phyloP scores from a whole-genome alignment of 2,329 filamentous ascomycete species.

The Xylariaceae sp. region DNA sequence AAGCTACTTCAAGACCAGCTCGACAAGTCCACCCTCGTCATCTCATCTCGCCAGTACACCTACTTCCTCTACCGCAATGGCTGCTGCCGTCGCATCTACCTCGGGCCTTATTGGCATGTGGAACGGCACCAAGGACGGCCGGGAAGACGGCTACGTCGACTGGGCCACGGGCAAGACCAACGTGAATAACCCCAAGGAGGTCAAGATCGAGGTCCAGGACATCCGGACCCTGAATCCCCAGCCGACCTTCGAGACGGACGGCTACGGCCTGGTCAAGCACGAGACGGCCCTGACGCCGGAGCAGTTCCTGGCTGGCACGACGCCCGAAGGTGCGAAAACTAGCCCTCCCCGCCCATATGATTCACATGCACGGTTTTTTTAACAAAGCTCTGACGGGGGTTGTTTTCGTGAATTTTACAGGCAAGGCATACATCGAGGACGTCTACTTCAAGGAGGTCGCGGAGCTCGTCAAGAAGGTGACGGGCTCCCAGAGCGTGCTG shows the following conservation, averaged over 20 bases:
- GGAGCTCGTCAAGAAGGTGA: slow-evolving; percentile 24
- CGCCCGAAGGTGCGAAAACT: slow-evolving; percentile 20
- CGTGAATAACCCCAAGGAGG: slow-evolving; percentile 22
- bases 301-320: slow-evolving; percentile 24
- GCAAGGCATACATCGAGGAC: slow-evolving; percentile 24
- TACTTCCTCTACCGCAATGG: slow-evolving; percentile 12
- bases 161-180: slow-evolving; percentile 24
- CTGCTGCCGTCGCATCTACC: slow-evolving; percentile 22
- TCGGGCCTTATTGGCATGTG: slow-evolving; percentile 27
- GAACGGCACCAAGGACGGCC: slow-evolving; percentile 26
- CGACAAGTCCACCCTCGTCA: too few relatives aligned
- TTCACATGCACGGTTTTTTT: too few relatives aligned
- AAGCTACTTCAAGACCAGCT: too few relatives aligned
- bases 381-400: too few relatives aligned
- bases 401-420: too few relatives aligned
- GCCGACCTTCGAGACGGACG: slow-evolving; percentile 20
- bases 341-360: too few relatives aligned
- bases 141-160: slow-evolving; percentile 23
- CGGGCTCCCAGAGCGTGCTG: slow-evolving; percentile 23
- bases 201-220: slow-evolving; percentile 25
- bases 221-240: slow-evolving; percentile 22
- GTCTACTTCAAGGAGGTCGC: slow-evolving; percentile 26
- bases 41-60: too few relatives aligned
- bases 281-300: slow-evolving; percentile 22
- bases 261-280: slow-evolving; percentile 26